These are phyloP conservation scores for Collariella sp. DNA, from an alignment of 495 filamentous ascomycete species.

Conservation along the genomic window DNA sequence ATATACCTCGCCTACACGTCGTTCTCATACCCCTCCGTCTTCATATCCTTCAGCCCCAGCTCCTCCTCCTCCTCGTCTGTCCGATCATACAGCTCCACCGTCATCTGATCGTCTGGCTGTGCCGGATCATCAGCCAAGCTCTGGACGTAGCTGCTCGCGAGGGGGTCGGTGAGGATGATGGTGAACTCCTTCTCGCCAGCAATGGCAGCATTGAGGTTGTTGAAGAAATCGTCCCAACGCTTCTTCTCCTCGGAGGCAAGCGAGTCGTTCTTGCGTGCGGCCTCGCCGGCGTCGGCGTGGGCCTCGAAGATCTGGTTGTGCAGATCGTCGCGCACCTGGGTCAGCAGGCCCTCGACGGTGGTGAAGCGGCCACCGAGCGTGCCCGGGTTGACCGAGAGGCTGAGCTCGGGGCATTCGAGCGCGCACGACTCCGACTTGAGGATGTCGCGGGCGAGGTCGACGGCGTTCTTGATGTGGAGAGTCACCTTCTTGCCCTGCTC, in stretches of 20 bases:
- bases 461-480: conserved; percentile 59
- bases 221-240: conserved; percentile 78
- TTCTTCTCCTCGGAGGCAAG: conserved; percentile 51
- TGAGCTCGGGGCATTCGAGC: conserved; percentile 75
- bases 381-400: conserved; percentile 74
- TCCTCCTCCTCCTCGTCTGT: conserved; percentile 89
- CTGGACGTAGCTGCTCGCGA: conserved; percentile 90
- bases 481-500: conserved; percentile 78
- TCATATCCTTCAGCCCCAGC: conserved; percentile 84
- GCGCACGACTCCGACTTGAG: conserved; percentile 91
- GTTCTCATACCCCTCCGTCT: conserved; percentile 75
- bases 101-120: conserved; percentile 71
- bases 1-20: conserved; percentile 18
- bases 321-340: conserved; percentile 83
- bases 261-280: conserved; percentile 54
- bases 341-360: conserved; percentile 90
- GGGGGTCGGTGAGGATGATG: conserved; percentile 76
- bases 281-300: conserved; percentile 32
- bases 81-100: conserved; percentile 73
- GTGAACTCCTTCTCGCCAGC: conserved; percentile 73
- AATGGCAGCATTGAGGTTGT: conserved; percentile 64
- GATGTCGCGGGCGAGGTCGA: conserved; percentile 84
- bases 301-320: conserved; percentile 76
- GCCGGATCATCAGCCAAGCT: conserved; percentile 60
- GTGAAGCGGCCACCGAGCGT: conserved; percentile 96